A percentile compares a stretch with the other conserved stretches of the same genome.
These are phyloP conservation scores for Thielaviopsis cerberus DNA, from an alignment of 2,329 filamentous ascomycete genomes.

Conservation along the genomic window DNA sequence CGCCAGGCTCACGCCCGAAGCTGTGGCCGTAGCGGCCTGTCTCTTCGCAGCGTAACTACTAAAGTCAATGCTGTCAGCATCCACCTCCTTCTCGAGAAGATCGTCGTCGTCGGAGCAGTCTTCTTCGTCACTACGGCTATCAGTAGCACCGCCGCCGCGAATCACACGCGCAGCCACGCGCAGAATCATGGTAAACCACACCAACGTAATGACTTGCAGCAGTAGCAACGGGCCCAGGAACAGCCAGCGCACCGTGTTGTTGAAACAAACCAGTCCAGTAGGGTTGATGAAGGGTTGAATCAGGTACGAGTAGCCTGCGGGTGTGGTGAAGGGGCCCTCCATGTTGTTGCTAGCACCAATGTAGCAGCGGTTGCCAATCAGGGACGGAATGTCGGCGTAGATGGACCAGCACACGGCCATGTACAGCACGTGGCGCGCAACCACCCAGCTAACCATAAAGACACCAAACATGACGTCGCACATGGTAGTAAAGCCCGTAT, in stretches of 20 bases:
- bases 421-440: conserved; percentile 68
- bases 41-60: conserved; percentile 38
- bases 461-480: conserved; percentile 73
- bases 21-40: conserved; percentile 26
- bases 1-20: conserved; percentile 45
- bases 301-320: conserved; percentile 40
- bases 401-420: conserved; percentile 67
- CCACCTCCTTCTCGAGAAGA: conserved; percentile 55
- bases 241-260: conserved; percentile 49
- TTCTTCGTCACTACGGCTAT: conserved; percentile 75
- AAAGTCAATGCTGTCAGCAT: conserved; percentile 51
- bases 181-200: conserved; percentile 83
- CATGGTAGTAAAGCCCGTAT: conserved; percentile 52
- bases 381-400: conserved; percentile 42
- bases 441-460: conserved; percentile 73
- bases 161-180: conserved; percentile 67
- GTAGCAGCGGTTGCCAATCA: conserved; percentile 56
- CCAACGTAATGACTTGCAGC: conserved; percentile 60
- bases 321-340: conserved; percentile 33
- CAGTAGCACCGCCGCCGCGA: conserved; percentile 59
- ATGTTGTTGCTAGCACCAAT: conserved; percentile 35
- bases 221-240: conserved; percentile 63
- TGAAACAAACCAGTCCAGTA: conserved; percentile 63
- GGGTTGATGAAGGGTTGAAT: conserved; percentile 56
- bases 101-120: conserved; percentile 50